Evolutionary conservation across 1,284 basidiomycete genomes (phyloP), one percentile per base, ranked within the genome.

Genomic region (Naganishia liquefaciens): DNA sequence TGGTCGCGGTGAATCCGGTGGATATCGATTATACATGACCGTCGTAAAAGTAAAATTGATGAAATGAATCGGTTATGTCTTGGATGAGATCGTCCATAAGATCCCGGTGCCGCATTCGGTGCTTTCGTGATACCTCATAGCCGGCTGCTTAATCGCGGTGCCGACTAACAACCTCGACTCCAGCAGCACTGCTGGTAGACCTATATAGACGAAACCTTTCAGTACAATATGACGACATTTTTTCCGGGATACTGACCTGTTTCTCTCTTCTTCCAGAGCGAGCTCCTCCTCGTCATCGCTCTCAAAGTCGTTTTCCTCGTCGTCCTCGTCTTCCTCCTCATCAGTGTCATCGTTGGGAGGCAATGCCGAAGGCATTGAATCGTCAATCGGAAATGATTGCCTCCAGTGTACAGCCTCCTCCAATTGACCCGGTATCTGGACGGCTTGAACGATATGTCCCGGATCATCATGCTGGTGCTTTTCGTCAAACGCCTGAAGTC

Each of bases 91-190:
- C 33, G 33, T 37, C 33, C 33, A 13, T 10, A 7, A 13, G 33
- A 9, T 37, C 13, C 13, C 33, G 33, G 6, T 7, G 33, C 13
- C 6, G 13, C 13, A 37, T 37, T 37, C 33, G 33, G 33, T 37
- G 13, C 0, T 37, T 37, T 37, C 33, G 2, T 3, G 33, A 37
- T 13, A 2, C 13, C 4, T 37, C 10, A 3, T 37, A 37, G 51
- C 4, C 4, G 33, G 28, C 3, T 39, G 49, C 13, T 44, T 53
- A 62, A 15, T 62, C 50, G 19, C 73, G 73, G 67, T 79, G 77
- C 37, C 76, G 72, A 51, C 73, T 73, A 52, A 79, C 68, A 11
- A 75, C 72, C 68, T 79, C 77, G 33, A 79, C 71, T 42, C 76
- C 77, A 27, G 76, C 76, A 3, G 77, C 77, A 33, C 71, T 71